These are phyloP conservation scores for Postia placenta DNA, from an alignment of 768 basidiomycete species.

Conservation along the genomic window DNA sequence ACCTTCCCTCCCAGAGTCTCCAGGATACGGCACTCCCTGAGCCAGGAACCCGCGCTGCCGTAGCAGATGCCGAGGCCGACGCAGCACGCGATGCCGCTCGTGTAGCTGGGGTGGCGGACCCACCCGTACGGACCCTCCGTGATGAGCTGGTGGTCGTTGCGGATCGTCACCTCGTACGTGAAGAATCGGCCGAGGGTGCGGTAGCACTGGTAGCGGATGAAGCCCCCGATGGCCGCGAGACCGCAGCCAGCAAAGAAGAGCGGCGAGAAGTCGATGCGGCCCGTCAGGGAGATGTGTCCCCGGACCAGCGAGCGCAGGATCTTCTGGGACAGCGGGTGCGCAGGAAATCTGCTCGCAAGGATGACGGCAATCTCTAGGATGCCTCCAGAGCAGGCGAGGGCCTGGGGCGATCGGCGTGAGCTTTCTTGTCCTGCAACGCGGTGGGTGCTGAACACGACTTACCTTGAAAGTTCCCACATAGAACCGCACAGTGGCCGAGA, in stretches of 20 bases:
- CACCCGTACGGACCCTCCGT: conserved; percentile 21
- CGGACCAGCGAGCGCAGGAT: neutral
- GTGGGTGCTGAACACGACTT: neutral
- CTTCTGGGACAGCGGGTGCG: neutral
- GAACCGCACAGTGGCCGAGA: neutral
- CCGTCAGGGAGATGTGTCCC: neutral
- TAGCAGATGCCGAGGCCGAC: conserved; percentile 2
- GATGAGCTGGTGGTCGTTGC: conserved; percentile 18
- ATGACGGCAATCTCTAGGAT: conserved; percentile 2
- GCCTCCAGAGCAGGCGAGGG: neutral
- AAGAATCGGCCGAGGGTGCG: conserved; percentile 12
- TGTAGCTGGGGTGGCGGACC: conserved; percentile 26
- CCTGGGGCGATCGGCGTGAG: neutral
- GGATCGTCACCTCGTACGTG: conserved; percentile 14
- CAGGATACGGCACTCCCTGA: conserved; percentile 7
- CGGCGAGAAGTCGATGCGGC: neutral
- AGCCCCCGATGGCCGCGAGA: neutral
- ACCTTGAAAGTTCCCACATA: neutral
- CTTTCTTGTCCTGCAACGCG: neutral
- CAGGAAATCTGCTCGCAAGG: neutral
- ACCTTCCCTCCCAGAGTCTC: conserved; percentile 2
- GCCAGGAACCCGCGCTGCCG: conserved; percentile 2
- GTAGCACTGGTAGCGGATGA: conserved; percentile 6
- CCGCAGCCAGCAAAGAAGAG: neutral
- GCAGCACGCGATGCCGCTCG: neutral